Base-by-base conservation (phyloP, 768 basidiomycete genomes). In the Strobilomyces confusus region DNA sequence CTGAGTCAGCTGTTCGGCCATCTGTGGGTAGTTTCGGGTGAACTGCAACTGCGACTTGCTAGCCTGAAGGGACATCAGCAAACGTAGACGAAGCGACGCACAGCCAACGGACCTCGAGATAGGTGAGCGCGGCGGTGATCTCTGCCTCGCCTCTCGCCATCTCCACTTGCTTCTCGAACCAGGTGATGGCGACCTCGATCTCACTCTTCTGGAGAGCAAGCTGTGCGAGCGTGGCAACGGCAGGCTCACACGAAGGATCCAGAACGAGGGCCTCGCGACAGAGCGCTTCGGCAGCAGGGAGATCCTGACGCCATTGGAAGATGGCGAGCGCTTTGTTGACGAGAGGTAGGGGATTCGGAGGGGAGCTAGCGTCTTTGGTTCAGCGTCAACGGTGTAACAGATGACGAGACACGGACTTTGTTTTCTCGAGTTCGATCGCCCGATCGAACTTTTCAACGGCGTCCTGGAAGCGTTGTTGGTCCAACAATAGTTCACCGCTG, bases 271-370 rank as follows among this genome's bases (percentile, higher is more conserved):
- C 97, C 69, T 98, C 89, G 52, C 84, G 76, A 67, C 93, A 95
- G 66, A 92, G 87, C 19, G 75, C 73, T 69, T 95, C 94, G 1
- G 93, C 94, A 1, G 80, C 82, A 8, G 75, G 77, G 52, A 92
- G 79, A 65, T 98, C 92, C 65, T 95, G 89, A 69, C 92, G 90
- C 89, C 89, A 93, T 73, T 98, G 97, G 80, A 86, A 98, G 44
- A 98, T 65, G 0, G 93, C 89, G 20, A 98, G 86, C n/a, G 95
- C 94, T 68, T 95, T 97, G 84, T 99, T 99, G 49, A 98, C 94
- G 41, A 95, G 75, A 0, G 95, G 89, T 4, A 98, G 79, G 22
- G 97, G 95, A 68, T 98, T 99, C 48, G 74, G 73, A 23, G 77
- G 86, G 64, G 64, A 81, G 63, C 54, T 75, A 56, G 60, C 65